These are phyloP conservation scores for Lagerstroemia speciosa DNA, from an alignment of 345 rosid genomes.

Conservation along the genomic window DNA sequence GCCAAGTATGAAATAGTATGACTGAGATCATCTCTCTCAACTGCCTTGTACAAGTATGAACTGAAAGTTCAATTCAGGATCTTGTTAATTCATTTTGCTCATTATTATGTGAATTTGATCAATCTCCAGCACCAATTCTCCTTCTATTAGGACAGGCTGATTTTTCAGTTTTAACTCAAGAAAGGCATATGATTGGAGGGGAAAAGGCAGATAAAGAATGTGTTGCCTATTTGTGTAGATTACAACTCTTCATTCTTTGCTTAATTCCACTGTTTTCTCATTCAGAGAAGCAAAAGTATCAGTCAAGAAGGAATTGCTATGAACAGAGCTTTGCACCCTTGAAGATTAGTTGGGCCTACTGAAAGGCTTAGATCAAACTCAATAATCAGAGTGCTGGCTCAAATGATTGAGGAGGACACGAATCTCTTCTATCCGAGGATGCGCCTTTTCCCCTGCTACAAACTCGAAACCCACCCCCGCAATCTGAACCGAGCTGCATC, in stretches of 20 bases:
- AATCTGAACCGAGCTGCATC: conserved; percentile 21
- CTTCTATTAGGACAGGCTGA: background rate
- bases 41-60: background rate
- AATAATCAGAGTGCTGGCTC: conserved; percentile 10
- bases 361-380: background rate
- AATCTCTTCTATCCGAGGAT: conserved; percentile 13
- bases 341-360: background rate
- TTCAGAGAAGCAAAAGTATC: background rate
- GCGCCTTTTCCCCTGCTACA: conserved; percentile 19
- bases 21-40: background rate
- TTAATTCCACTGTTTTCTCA: too few species aligned
- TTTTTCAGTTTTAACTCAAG: background rate
- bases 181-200: too few species aligned
- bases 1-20: background rate
- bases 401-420: conserved; percentile 9
- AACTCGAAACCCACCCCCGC: conserved; percentile 14
- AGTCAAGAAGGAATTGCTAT: background rate
- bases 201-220: too few species aligned
- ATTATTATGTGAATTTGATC: background rate
- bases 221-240: background rate
- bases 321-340: background rate
- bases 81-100: background rate
- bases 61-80: background rate
- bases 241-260: too few species aligned
- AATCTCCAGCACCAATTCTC: background rate